Evolutionary conservation across 2,329 filamentous ascomycete species (phyloP).

Genomic region (Xylaria digitata): DNA sequence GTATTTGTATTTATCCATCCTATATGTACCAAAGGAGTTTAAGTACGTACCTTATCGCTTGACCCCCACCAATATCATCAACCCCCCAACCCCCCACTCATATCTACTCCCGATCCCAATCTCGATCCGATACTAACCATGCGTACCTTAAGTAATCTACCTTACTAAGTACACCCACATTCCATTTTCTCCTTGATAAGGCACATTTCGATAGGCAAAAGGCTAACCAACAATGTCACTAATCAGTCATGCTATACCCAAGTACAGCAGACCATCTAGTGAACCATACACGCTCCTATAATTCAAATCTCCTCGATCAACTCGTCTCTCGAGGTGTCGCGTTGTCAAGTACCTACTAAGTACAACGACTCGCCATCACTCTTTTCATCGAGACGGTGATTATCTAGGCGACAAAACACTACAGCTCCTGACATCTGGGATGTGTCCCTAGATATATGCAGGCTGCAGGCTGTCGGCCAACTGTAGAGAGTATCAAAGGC

Average conservation of each 20-base stretch:
- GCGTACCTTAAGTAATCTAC: no score
- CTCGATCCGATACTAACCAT: no score
- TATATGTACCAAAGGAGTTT: constrained; percentile 1
- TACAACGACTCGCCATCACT: neutral
- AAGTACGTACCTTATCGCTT: no score
- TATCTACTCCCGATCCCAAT: no score
- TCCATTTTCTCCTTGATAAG: neutral
- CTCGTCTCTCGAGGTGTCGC: neutral
- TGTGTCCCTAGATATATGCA: neutral
- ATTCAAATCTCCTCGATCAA: neutral
- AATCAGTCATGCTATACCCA: neutral
- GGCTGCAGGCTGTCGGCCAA: neutral
- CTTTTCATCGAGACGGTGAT: neutral
- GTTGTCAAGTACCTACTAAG: neutral
- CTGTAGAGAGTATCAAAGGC: neutral
- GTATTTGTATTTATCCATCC: neutral
- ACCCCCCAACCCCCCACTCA: no score
- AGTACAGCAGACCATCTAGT: neutral
- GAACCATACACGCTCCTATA: neutral
- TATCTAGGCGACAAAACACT: neutral
- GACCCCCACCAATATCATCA: no score
- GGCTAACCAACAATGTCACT: neutral
- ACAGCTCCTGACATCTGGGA: neutral
- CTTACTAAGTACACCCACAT: no score
- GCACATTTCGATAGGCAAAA: no score